Conservation (phyloP, 352 stramenopile genomes). For the Phytophthora chlamydospora region DNA sequence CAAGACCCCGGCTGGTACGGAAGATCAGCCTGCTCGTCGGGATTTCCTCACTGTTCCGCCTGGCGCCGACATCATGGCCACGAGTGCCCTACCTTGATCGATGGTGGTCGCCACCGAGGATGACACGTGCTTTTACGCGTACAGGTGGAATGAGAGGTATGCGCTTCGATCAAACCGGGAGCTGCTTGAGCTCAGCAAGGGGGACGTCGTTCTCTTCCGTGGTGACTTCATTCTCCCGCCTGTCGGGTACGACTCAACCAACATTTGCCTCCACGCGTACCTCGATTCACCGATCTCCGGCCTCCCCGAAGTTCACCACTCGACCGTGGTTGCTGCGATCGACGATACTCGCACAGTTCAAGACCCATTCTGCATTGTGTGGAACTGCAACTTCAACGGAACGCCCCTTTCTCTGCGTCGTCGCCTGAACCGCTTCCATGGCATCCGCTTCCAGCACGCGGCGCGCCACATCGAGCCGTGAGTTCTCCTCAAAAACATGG, state of each 20-base stretch:
- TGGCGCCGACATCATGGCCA: not conserved
- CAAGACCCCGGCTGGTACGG: not conserved
- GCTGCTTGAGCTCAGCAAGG: conserved; percentile 1
- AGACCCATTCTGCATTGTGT: too few species aligned
- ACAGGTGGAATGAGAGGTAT: not conserved
- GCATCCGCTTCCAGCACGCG: too few species aligned
- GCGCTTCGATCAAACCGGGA: not conserved
- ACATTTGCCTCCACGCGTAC: not conserved
- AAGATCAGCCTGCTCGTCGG: not conserved
- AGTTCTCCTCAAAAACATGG: too few species aligned
- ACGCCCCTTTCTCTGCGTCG: too few species aligned
- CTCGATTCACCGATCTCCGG: too few species aligned
- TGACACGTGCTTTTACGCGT: conserved; percentile 2
- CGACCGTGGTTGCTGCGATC: too few species aligned
- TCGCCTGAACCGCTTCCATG: too few species aligned
- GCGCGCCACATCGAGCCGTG: too few species aligned
- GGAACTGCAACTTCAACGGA: too few species aligned
- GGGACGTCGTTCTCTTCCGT: not conserved
- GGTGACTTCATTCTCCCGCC: conserved; percentile 5
- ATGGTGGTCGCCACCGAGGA: conserved; percentile 1
- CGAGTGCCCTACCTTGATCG: not conserved
- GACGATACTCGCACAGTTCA: too few species aligned
- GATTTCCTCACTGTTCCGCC: not conserved
- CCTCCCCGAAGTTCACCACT: too few species aligned
- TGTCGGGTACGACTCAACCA: conserved; percentile 3